Evolutionary conservation across 768 basidiomycete genomes (phyloP), one percentile per base, ranked within the genome.

Genomic region (Suillus bovinus): DNA sequence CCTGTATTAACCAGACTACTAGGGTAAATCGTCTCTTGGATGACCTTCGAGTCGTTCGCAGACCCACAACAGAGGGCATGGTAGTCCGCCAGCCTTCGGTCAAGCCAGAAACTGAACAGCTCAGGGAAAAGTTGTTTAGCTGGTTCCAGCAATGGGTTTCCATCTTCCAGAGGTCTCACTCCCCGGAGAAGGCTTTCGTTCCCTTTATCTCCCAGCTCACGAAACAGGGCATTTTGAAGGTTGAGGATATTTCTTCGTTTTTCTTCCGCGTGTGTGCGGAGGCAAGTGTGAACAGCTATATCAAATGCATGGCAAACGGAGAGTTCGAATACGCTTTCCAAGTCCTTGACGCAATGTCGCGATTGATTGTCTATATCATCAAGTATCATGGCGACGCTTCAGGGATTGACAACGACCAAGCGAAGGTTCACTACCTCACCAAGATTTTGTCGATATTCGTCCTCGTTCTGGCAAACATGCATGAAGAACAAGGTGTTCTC

Each of bases 181-280:
- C 91, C 58, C 92, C 94, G 22, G 97, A 99, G 78, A 95, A 96
- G 74, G 90, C 88, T 50, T 99, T 99, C 70, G 90, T 99, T 65
- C 88, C 91, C 5, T 99, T 95, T 78, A 96, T 99, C 76, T 96
- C 93, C n/a, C 91, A 95, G 70, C 81, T 99, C 60, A 96, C 94
- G 50, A 96, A 96, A 75, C 94, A 98, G 78, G 96, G 95, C 57
- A 96, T 99, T 63, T 79, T 99, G 68, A 96, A 94, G 70, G 90
- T 93, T 36, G 97, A 99, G 71, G 96, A 99, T 64, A 83, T 94
- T 10, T 98, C 97, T 5, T 95, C 94, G 4, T 93, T 98, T 71
- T 99, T 99, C 83, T 99, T 99, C 86, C 87, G 97, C 11, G 96
- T 98, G 44, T 98, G 96, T 71, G 91, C 94, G 61, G 96, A 98